Evolutionary conservation across 257 asterid genomes (phyloP), one percentile per base, ranked within the genome.

Genomic region (Striga asiatica): DNA sequence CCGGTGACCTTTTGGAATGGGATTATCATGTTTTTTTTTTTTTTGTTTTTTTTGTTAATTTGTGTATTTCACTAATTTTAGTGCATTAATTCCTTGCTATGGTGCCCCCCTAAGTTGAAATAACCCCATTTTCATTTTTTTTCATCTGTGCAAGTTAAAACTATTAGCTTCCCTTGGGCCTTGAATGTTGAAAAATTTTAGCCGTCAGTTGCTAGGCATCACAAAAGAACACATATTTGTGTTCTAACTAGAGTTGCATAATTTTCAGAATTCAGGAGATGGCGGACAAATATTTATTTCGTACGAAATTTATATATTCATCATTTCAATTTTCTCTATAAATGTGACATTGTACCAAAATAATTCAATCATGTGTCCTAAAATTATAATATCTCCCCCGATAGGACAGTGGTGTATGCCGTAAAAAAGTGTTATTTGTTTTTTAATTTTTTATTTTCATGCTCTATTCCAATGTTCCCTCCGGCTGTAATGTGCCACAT

Each of bases 41-140:
- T n/a, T n/a, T n/a, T n/a, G n/a, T n/a, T n/a, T n/a, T n/a, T n/a
- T n/a, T n/a, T n/a, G n/a, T n/a, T n/a, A n/a, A n/a, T n/a, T n/a
- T n/a, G n/a, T n/a, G 39, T 22, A 13, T 42, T 69, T 31, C 3
- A n/a, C 19, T 49, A 52, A 27, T 57, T 52, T 19, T 49, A 42
- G 47, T 38, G 21, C 23, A n/a, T n/a, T n/a, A n/a, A n/a, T n/a
- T 13, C 53, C 8, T 24, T 42, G 0, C 2, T 11, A 22, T 9
- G 50, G 11, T 13, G 42, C 27, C 31, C 13, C 23, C 10, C 46
- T n/a, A 13, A 8, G 4, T 47, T 42, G 41, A 38, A 27, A 20
- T 34, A 21, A 13, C 34, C 22, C 22, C n/a, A 20, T 29, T 49
- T 20, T 10, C 29, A 49, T 10, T 18, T 19, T 4, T 23, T 16